Conservation (phyloP, 331 rosid species). For the Telfairia occidentalis region DNA sequence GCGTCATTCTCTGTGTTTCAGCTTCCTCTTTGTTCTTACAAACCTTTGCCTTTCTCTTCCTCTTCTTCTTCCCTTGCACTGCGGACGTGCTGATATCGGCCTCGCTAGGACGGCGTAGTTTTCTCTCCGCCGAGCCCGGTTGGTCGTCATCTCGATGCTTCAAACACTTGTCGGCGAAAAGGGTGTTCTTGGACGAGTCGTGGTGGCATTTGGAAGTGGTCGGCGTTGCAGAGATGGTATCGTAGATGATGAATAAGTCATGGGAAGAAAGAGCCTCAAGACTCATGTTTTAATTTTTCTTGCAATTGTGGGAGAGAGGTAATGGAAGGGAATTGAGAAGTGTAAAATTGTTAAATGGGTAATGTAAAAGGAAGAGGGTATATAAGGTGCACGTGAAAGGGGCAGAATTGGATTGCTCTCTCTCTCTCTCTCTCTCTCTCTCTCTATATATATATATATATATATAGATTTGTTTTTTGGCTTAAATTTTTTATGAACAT, state of each 20-base stretch:
- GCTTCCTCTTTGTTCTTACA: constrained; percentile 89
- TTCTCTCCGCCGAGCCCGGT: not conserved
- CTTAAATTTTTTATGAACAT: not conserved
- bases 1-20: constrained; percentile 89
- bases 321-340: not conserved
- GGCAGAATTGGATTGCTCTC: not conserved
- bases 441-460: too few species aligned
- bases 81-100: not conserved
- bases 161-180: constrained; percentile 18
- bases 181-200: constrained; percentile 17
- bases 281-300: too few species aligned
- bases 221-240: constrained; percentile 51
- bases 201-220: constrained; percentile 13
- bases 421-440: too few species aligned
- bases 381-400: constrained; percentile 13
- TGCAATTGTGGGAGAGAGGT: too few species aligned
- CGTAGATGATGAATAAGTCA: constrained; percentile 53
- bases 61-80: constrained; percentile 41
- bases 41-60: constrained; percentile 64
- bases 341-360: not conserved
- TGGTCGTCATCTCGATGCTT: constrained; percentile 9
- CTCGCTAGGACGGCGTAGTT: constrained; percentile 20
- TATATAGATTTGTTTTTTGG: too few species aligned
- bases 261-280: constrained; percentile 52
- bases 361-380: constrained; percentile 3